A percentile compares a stretch with the other conserved stretches of the same genome.
Evolutionary conservation across 768 basidiomycete species (phyloP).

Genomic region (Boletus insuetus): DNA sequence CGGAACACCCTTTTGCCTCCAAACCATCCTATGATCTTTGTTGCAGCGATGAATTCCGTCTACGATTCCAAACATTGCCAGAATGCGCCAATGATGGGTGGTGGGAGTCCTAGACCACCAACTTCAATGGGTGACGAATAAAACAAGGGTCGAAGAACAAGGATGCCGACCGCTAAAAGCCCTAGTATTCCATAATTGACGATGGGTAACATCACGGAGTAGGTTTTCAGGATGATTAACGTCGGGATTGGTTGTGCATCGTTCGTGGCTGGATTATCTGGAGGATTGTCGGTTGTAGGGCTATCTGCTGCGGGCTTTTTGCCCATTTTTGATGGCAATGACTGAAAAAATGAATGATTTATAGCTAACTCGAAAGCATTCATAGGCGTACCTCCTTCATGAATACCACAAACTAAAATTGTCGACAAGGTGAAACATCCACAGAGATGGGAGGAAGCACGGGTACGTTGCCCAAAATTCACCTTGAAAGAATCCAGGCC

Average conservation of each 20-base stretch:
- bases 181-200: conserved; percentile 41
- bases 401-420: conserved; percentile 15
- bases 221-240: conserved; percentile 26
- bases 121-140: conserved; percentile 39
- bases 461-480: conserved; percentile 8
- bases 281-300: not conserved
- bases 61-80: conserved; percentile 36
- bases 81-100: conserved; percentile 39
- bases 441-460: not conserved
- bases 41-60: conserved; percentile 37
- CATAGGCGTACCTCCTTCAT: conserved; percentile 29
- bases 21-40: conserved; percentile 37
- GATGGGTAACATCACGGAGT: conserved; percentile 39
- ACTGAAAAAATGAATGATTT: conserved; percentile 8
- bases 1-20: conserved; percentile 44
- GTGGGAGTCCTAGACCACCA: conserved; percentile 42
- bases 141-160: conserved; percentile 43
- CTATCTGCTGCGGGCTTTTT: conserved; percentile 2
- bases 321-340: conserved; percentile 14
- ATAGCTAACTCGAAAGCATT: not conserved
- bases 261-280: not conserved
- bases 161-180: conserved; percentile 40
- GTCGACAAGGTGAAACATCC: conserved; percentile 4
- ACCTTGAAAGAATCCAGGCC: conserved; percentile 45
- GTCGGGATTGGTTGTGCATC: conserved; percentile 25